A percentile compares a stretch with the other conserved stretches of the same genome.
Evolutionary conservation across 2,329 filamentous ascomycete genomes (phyloP).

Genomic region (Neofusicoccum cordaticola): DNA sequence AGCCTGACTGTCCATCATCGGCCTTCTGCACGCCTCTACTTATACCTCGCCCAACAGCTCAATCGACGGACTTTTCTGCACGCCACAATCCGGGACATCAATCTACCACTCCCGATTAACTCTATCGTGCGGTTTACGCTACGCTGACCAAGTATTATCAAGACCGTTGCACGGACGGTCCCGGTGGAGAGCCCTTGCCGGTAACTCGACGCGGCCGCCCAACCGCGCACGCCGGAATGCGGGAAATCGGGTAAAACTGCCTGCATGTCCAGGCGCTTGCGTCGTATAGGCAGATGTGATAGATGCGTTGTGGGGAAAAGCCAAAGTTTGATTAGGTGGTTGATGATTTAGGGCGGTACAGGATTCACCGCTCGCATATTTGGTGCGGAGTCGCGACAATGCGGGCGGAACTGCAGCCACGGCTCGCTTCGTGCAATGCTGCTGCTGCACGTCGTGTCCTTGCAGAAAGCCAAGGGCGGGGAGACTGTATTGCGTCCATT

Average conservation of each 20-base stretch:
- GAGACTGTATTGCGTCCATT: not conserved
- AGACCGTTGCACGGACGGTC: not conserved
- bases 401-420: not conserved
- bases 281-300: not conserved
- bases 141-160: conserved; percentile 2
- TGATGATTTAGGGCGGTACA: conserved; percentile 5
- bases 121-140: not conserved
- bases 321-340: not conserved
- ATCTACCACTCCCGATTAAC: no score
- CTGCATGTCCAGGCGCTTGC: not conserved
- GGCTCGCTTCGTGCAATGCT: not conserved
- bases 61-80: not conserved
- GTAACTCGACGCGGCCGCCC: not conserved
- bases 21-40: not conserved
- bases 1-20: not conserved
- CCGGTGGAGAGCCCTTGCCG: not conserved
- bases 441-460: no score
- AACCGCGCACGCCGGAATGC: not conserved
- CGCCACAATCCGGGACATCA: no score
- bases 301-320: not conserved
- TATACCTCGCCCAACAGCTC: not conserved
- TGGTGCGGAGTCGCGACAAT: no score
- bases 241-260: not conserved
- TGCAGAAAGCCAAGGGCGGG: no score
- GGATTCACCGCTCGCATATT: not conserved